A percentile compares a stretch with the other conserved stretches of the same genome.
phyloP scores from a whole-genome alignment of 495 filamentous ascomycete species.

The Filosporella fistucella region DNA sequence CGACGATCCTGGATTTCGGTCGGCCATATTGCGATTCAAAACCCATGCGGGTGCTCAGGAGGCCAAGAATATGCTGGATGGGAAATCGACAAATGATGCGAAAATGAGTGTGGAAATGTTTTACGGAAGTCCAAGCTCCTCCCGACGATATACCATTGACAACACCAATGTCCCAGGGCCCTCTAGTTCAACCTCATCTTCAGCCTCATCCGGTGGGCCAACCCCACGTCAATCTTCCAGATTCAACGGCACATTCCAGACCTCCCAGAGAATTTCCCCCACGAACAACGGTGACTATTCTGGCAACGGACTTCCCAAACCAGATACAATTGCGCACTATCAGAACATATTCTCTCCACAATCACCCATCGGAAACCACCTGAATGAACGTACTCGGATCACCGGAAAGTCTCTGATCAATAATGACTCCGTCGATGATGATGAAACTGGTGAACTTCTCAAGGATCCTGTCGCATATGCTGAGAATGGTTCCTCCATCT shows the following conservation, averaged over 20 bases:
- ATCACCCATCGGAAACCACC: slow-evolving; percentile 74
- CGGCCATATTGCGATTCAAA: slow-evolving; percentile 73
- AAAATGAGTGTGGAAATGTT: slow-evolving; percentile 77
- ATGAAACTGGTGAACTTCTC: slow-evolving; percentile 79
- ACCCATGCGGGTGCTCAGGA: slow-evolving; percentile 69
- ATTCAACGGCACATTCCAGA: slow-evolving; percentile 75
- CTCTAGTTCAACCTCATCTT: slow-evolving; percentile 46
- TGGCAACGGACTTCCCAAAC: slow-evolving; percentile 53
- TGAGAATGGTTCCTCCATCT: slow-evolving; percentile 60
- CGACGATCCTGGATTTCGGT: slow-evolving; percentile 67
- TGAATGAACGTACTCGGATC: slow-evolving; percentile 63
- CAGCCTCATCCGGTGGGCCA: slow-evolving; percentile 47
- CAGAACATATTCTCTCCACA: slow-evolving; percentile 78
- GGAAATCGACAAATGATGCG: slow-evolving; percentile 75
- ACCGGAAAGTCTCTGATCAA: slow-evolving; percentile 83
- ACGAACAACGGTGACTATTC: slow-evolving; percentile 49
- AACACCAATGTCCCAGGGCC: slow-evolving; percentile 22
- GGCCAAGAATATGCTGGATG: slow-evolving; percentile 70
- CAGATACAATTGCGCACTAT: slow-evolving; percentile 58
- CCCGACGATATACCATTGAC: slow-evolving; percentile 38
- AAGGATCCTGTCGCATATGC: slow-evolving; percentile 83
- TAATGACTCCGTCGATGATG: slow-evolving; percentile 70
- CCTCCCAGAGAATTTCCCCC: slow-evolving; percentile 66
- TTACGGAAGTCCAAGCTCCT: slow-evolving; percentile 35
- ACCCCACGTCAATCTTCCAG: slow-evolving; percentile 66